phyloP scores from a whole-genome alignment of 495 filamentous ascomycete species.

The Annulohypoxylon moriforme region DNA sequence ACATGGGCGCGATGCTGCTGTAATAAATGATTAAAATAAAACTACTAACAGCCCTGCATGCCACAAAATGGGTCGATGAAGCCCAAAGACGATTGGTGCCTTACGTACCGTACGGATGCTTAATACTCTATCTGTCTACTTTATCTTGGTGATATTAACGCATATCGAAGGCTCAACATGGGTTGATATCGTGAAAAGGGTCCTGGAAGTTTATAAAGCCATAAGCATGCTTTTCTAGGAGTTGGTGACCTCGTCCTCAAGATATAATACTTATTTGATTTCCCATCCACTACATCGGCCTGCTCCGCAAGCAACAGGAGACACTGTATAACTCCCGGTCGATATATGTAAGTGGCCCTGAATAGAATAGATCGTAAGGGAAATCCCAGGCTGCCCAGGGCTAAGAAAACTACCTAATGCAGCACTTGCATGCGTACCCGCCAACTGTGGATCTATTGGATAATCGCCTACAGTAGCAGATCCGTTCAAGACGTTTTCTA shows the following conservation, averaged over 20 bases:
- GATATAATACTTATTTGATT: background rate
- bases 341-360: constrained; percentile 8
- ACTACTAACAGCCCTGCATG: constrained; percentile 23
- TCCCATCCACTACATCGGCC: background rate
- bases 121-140: background rate
- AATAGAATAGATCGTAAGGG: constrained; percentile 5
- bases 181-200: background rate
- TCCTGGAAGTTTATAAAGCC: background rate
- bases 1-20: constrained; percentile 30
- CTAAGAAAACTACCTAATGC: constrained; percentile 37
- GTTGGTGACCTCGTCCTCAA: background rate
- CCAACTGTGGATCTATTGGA: constrained; percentile 29
- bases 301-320: background rate
- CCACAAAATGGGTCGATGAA: constrained; percentile 38
- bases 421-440: constrained; percentile 46
- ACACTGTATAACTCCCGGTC: background rate
- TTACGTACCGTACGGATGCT: constrained; percentile 31
- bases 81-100: constrained; percentile 46
- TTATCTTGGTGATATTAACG: constrained; percentile 1
- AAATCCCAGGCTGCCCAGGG: background rate
- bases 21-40: constrained; percentile 35
- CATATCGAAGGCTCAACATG: background rate
- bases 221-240: background rate
- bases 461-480: constrained; percentile 14
- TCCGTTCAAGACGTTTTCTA: constrained; percentile 14